Conservation (phyloP, 2,329 filamentous ascomycete genomes). For the Akanthomyces muscarius region DNA sequence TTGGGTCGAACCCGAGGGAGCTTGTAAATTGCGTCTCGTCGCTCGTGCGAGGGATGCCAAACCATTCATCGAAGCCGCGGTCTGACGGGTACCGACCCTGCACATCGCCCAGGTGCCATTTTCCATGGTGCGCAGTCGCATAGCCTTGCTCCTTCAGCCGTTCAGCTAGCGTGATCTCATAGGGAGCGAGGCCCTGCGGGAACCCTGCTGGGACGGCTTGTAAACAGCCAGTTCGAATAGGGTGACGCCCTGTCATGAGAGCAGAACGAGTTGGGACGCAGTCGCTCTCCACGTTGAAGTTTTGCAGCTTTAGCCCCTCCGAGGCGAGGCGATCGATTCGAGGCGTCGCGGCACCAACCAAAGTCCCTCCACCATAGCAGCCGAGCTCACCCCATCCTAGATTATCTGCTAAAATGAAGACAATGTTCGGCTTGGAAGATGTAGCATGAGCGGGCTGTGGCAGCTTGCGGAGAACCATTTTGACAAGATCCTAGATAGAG, state of each 20-base stretch:
- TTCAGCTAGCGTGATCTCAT: slow-evolving; percentile 31
- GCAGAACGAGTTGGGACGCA: slow-evolving; percentile 34
- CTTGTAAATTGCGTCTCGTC: slow-evolving; percentile 35
- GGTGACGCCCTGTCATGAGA: slow-evolving; percentile 34
- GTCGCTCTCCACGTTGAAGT: slow-evolving; percentile 37
- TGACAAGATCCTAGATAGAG: too few relatives aligned
- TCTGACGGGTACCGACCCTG: slow-evolving; percentile 33
- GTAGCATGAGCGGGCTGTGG: neutral
- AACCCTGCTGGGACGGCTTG: slow-evolving; percentile 33
- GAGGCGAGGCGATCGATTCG: slow-evolving; percentile 31
- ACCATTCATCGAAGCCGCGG: slow-evolving; percentile 36
- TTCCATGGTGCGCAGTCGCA: slow-evolving; percentile 31
- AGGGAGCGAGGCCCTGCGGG: slow-evolving; percentile 30
- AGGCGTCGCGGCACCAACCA: slow-evolving; percentile 32
- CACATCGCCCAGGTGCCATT: slow-evolving; percentile 35
- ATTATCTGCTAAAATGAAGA: slow-evolving; percentile 34
- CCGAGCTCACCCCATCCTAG: slow-evolving; percentile 36
- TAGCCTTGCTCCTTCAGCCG: slow-evolving; percentile 28
- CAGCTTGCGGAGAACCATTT: neutral
- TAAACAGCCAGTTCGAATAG: slow-evolving; percentile 32
- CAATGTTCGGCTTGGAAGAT: slow-evolving; percentile 26
- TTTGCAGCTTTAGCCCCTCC: slow-evolving; percentile 31
- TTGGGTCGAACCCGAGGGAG: slow-evolving; percentile 28
- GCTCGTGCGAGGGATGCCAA: slow-evolving; percentile 34
- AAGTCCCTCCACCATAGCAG: slow-evolving; percentile 31